Conservation (phyloP, 2,329 filamentous ascomycete species). For the Penicillium sp. region DNA sequence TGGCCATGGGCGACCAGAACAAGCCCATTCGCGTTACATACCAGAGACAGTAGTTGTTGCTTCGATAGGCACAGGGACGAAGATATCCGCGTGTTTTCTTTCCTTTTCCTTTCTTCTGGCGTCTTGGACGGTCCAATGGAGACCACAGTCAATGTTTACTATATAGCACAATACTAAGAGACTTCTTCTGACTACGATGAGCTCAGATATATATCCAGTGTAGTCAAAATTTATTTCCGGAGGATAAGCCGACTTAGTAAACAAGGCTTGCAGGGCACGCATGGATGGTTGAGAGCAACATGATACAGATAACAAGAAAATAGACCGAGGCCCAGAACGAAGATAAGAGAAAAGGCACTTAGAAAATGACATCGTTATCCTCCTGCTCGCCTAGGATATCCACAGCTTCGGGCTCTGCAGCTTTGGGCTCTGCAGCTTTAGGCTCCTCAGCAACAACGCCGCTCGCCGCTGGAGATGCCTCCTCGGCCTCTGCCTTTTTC, state of each 20-base stretch:
- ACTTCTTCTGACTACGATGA: slow-evolving; percentile 2
- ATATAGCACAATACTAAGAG: slow-evolving; percentile 25
- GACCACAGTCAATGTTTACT: slow-evolving; percentile 10
- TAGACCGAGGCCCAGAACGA: slow-evolving; percentile 14
- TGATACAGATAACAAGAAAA: slow-evolving; percentile 21
- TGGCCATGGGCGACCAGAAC: slow-evolving; percentile 74
- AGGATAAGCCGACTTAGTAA: slow-evolving; percentile 16
- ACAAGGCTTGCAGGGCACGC: slow-evolving; percentile 13
- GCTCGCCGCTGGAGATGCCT: slow-evolving; percentile 54
- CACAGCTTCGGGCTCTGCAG: slow-evolving; percentile 53
- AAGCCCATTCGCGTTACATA: slow-evolving; percentile 94
- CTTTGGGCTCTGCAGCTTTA: slow-evolving; percentile 54
- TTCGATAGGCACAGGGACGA: slow-evolving; percentile 22
- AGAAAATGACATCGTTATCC: slow-evolving; percentile 88
- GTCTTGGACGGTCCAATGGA: slow-evolving; percentile 27
- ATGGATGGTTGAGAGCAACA: slow-evolving; percentile 8
- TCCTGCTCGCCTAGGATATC: slow-evolving; percentile 78
- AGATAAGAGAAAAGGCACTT: slow-evolving; percentile 33
- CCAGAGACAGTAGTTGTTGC: slow-evolving; percentile 70
- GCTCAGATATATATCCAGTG: slow-evolving; percentile 10
- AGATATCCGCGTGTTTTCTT: slow-evolving; percentile 31
- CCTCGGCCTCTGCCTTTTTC: slow-evolving; percentile 56
- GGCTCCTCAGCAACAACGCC: slow-evolving; percentile 48
- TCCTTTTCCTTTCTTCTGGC: slow-evolving; percentile 28
- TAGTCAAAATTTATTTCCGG: slow-evolving; percentile 18